Conservation (phyloP, 179 eudicot species). For the Silene coronaria region DNA sequence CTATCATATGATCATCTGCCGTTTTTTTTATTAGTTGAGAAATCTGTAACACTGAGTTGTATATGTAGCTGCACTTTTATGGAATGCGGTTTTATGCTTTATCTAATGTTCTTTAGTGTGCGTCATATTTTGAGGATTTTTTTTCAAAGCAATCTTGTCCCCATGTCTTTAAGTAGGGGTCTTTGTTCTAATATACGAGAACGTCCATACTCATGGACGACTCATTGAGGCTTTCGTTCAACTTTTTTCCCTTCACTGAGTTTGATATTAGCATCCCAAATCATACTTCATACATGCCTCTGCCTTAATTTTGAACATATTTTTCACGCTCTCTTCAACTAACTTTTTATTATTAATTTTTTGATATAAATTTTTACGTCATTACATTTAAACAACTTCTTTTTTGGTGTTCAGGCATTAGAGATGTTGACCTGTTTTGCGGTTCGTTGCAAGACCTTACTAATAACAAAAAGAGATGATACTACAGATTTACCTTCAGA, state of each 20-base stretch:
- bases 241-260: not conserved
- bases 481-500: slow-evolving; percentile 12
- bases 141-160: no score
- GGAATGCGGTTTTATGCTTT: no score
- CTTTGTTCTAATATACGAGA: no score
- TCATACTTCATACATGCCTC: not conserved
- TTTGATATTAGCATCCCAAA: not conserved
- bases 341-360: not conserved
- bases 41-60: no score
- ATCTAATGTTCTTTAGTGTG: no score
- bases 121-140: no score
- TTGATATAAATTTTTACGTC: not conserved
- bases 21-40: no score
- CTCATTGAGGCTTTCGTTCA: no score
- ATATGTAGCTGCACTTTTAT: no score
- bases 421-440: slow-evolving; percentile 11
- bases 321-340: not conserved
- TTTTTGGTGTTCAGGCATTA: slow-evolving; percentile 29
- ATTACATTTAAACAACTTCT: not conserved
- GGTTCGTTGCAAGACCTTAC: not conserved
- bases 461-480: slow-evolving; percentile 6
- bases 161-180: no score
- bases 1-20: no score
- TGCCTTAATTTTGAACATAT: not conserved
- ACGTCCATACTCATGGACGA: no score